Evolutionary conservation across 2,329 filamentous ascomycete species (phyloP).

Genomic region (Curvularia lunata): DNA sequence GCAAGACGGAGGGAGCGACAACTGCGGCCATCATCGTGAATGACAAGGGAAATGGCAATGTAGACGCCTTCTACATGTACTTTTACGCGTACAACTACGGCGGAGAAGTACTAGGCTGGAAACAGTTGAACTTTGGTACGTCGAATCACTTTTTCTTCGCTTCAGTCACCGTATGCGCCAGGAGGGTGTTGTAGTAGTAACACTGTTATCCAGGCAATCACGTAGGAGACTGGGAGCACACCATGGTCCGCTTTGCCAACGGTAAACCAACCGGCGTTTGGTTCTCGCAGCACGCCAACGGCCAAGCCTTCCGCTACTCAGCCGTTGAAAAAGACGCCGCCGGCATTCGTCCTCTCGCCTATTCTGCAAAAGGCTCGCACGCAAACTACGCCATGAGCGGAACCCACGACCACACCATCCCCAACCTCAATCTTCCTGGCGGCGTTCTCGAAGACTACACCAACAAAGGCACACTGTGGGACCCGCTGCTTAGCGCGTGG

Average conservation of each 20-base stretch:
- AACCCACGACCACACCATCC: slow-evolving; percentile 68
- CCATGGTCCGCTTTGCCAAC: slow-evolving; percentile 68
- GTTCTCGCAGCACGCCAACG: slow-evolving; percentile 68
- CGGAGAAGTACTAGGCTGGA: slow-evolving; percentile 54
- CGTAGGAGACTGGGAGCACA: slow-evolving; percentile 72
- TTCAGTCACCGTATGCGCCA: neutral
- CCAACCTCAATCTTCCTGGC: slow-evolving; percentile 64
- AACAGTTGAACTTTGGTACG: slow-evolving; percentile 53
- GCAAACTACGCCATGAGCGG: slow-evolving; percentile 68
- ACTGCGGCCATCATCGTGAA: slow-evolving; percentile 63
- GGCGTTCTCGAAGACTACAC: slow-evolving; percentile 60
- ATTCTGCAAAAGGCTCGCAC: slow-evolving; percentile 66
- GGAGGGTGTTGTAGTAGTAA: neutral
- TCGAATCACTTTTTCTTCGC: neutral
- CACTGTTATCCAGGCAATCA: slow-evolving; percentile 56
- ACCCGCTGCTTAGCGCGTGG: slow-evolving; percentile 63
- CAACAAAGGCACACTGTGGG: slow-evolving; percentile 64
- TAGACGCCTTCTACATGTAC: slow-evolving; percentile 70
- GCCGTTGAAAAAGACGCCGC: slow-evolving; percentile 57
- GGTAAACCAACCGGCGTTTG: slow-evolving; percentile 63
- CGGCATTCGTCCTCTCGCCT: slow-evolving; percentile 61
- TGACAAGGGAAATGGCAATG: slow-evolving; percentile 59
- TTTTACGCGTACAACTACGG: slow-evolving; percentile 66
- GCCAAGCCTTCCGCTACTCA: slow-evolving; percentile 67
- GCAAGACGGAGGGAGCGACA: slow-evolving; percentile 59